Evolutionary conservation across 306 rosid species (phyloP).

Genomic region (Heteromeles arbutifolia): DNA sequence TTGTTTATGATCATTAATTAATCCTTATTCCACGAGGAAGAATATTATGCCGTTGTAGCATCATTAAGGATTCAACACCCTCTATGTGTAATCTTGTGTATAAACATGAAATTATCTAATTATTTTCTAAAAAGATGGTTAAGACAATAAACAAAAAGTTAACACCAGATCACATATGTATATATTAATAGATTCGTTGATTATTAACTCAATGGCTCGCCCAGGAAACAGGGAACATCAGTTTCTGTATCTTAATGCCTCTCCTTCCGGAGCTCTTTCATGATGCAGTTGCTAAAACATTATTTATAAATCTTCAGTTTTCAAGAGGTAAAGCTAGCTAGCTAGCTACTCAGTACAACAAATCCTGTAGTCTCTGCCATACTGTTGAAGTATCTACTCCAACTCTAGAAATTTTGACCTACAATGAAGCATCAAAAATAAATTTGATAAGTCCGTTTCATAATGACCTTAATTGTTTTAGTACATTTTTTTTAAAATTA

Average conservation of each 20-base stretch:
- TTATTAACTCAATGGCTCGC: neutral
- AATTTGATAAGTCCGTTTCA: neutral
- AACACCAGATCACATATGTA: neutral
- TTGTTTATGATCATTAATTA: neutral
- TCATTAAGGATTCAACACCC: neutral
- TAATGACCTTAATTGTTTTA: neutral
- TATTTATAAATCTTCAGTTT: neutral
- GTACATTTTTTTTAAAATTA: too few relatives aligned
- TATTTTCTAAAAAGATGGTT: neutral
- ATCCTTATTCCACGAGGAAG: neutral
- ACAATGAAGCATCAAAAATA: neutral
- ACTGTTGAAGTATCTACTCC: slow-evolving; percentile 61
- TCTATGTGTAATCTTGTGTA: neutral
- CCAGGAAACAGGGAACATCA: neutral
- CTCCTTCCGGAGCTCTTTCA: neutral
- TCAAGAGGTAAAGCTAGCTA: neutral
- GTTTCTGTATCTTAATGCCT: neutral
- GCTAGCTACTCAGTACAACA: slow-evolving; percentile 13
- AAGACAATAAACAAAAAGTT: neutral
- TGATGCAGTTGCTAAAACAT: neutral
- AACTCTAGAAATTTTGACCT: slow-evolving; percentile 61
- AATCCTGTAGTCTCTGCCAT: slow-evolving; percentile 39
- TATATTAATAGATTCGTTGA: neutral
- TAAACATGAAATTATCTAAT: neutral
- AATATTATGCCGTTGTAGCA: too few relatives aligned